phyloP scores from a whole-genome alignment of 148 eudicot genomes.

The Chenopodium formosanum region DNA sequence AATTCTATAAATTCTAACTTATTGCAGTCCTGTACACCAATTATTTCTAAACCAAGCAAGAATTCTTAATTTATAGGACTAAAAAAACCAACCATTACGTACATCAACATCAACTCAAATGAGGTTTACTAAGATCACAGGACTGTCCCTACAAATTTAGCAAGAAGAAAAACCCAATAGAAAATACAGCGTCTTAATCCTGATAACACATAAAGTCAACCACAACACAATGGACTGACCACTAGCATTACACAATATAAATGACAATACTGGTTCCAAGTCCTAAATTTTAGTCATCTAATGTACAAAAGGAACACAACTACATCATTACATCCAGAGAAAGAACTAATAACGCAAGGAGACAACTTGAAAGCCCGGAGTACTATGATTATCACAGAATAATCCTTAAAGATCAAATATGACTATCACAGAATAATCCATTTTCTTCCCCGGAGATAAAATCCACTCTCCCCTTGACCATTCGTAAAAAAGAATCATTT shows the following conservation, averaged over 20 bases:
- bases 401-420: not conserved
- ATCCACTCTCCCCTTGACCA: not conserved
- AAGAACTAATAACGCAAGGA: too few species aligned
- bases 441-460: not conserved
- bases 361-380: not conserved
- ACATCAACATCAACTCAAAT: not conserved
- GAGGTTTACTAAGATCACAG: too few species aligned
- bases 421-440: not conserved
- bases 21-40: not conserved
- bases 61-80: not conserved
- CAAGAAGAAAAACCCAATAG: not conserved
- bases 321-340: too few species aligned
- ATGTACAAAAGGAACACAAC: not conserved
- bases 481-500: not conserved
- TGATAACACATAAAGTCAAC: not conserved
- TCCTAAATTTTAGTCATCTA: too few species aligned
- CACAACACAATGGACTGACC: not conserved
- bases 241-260: not conserved
- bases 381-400: not conserved
- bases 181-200: not conserved
- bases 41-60: too few species aligned
- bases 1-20: not conserved
- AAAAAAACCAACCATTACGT: not conserved
- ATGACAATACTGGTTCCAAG: not conserved
- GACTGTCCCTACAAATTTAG: not conserved